Conservation (phyloP, 148 eudicot genomes). For the Chenopodium suecicum region DNA sequence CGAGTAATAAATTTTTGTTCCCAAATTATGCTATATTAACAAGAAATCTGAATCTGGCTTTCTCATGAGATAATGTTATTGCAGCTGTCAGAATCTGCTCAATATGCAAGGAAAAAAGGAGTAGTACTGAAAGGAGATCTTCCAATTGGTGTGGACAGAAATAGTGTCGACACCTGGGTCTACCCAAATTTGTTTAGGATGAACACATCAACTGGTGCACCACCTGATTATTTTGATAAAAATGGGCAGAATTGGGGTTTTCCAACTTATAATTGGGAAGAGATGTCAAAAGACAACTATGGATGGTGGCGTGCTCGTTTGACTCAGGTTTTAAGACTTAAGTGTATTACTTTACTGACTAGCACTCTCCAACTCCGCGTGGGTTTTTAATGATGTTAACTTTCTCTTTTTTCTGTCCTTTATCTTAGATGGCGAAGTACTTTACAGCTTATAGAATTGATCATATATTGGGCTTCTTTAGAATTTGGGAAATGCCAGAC, state of each 20-base stretch:
- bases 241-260: constrained; percentile 99
- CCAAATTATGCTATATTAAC: constrained; percentile 13
- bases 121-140: constrained; percentile 96
- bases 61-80: constrained; percentile 8
- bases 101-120: constrained; percentile 81
- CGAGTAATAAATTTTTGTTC: constrained; percentile 25
- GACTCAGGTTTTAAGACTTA: constrained; percentile 61
- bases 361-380: not conserved
- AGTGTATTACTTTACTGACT: not conserved
- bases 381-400: not conserved
- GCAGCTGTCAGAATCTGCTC: constrained; percentile 85
- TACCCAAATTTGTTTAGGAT: constrained; percentile 83
- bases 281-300: constrained; percentile 97
- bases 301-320: constrained; percentile 98
- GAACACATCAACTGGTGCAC: constrained; percentile 99
- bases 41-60: not conserved
- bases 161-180: constrained; percentile 99
- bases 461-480: constrained; percentile 95
- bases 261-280: constrained; percentile 98
- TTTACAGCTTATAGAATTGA: constrained; percentile 95
- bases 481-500: constrained; percentile 98
- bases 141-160: constrained; percentile 91
- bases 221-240: constrained; percentile 99
- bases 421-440: constrained; percentile 81
- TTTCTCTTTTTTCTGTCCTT: constrained; percentile 11